Evolutionary conservation across 495 filamentous ascomycete genomes (phyloP), one percentile per base, ranked within the genome.

Genomic region (Penicillium pancosmium): DNA sequence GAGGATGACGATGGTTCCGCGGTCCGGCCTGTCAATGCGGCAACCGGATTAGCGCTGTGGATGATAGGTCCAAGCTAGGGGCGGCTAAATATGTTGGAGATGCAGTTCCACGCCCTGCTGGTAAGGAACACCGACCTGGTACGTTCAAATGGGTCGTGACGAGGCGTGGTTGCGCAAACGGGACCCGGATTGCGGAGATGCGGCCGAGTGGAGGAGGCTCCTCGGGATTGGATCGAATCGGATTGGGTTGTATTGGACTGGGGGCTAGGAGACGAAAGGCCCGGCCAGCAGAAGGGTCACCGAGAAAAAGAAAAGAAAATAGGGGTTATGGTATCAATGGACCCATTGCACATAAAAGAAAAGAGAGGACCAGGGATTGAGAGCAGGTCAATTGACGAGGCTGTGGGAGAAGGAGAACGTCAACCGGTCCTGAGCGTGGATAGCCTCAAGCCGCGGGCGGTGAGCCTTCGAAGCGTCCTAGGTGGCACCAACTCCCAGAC

Each of bases 1-100:
- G 55, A 53, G 59, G 58, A 65, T 62, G 63, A 65, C 56, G 63
- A 59, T 47, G 52, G 52, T 65, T 61, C 58, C 58, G 62, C 55
- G 54, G 55, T 55, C 59, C 58, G 58, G 55, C 48, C 55, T 61
- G 62, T 58, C 58, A 61, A 52, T 56, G 58, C 55, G 55, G 62
- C 58, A 51, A 61, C 33, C 25, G 36, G 35, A 36, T 61, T 60
- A 65, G 62, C 58, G 62, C 55, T 61, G 57, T 23, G 47, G 61
- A 35, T 35, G 60, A 9, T 15, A 57, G 21, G 50, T 44, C 57
- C 36, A 52, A 53, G 56, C 51, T 15, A 38, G 25, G 27, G 38
- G 31, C 5, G 3, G 35, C 34, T 25, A 52, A 7, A 31, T 31
- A 31, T 1, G 27, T 31, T 9, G 27, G 27, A 31, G 27, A 13